Evolutionary conservation across 2,329 filamentous ascomycete genomes (phyloP), one percentile per base, ranked within the genome.

Genomic region (Aspergillus spinulosporus): DNA sequence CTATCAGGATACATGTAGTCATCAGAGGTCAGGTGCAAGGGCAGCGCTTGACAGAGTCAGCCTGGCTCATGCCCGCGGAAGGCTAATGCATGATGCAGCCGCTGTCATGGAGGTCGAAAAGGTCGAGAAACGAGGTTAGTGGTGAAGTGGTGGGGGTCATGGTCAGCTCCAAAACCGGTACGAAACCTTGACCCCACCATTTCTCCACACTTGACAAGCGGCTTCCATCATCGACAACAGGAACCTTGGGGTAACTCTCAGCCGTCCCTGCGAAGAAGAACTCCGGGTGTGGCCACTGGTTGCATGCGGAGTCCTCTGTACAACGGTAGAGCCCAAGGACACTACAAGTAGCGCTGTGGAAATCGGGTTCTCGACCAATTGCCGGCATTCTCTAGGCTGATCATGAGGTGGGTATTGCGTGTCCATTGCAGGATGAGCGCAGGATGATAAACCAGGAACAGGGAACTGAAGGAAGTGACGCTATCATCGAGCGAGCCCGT

Each of bases 401-500:
- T 54, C 45, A 54, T 54, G 52, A 54, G 39, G 52, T 49, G 28
- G 31, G 32, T 15, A 54, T 54, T 54, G 52, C 52, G 52, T 54
- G 52, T 54, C 8, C 7, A 8, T n/a, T n/a, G 39, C 29, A 32
- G 34, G n/a, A 31, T 46, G 50, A 46, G 43, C 9, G 34, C 34
- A 40, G 14, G 28, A 52, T 32, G 50, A 52, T 40, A 21, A 46
- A 39, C 43, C 43, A 52, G 50, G 50, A 40, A 52, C 50, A 52
- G 28, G 50, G 40, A 51, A 51, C 15, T 36, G 39, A 15, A 37
- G 32, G 21, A 36, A 47, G 50, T 52, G 43, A 52, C 43, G 42
- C 43, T 52, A 29, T 31, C 42, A 31, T 40, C 28, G 50, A 15
- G 31, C 40, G 39, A 44, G 26, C 15, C 12, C 29, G 42, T 9